Evolutionary conservation across 2,329 filamentous ascomycete species (phyloP).

Genomic region (Nemania abortiva): DNA sequence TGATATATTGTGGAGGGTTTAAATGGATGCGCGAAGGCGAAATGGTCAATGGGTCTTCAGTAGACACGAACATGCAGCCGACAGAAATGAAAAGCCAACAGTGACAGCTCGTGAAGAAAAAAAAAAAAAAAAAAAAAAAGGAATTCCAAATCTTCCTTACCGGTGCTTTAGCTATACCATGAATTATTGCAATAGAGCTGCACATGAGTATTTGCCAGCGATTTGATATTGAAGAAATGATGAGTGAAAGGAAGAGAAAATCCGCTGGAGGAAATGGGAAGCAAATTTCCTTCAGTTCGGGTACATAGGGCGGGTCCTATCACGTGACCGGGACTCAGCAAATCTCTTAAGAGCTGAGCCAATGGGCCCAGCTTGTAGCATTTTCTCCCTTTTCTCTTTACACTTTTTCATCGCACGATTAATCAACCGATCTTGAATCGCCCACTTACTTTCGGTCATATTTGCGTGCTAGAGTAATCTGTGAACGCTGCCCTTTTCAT

Average conservation of each 20-base stretch:
- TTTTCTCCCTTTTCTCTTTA: slow-evolving; percentile 53
- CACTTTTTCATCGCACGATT: slow-evolving; percentile 65
- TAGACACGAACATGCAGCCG: background rate
- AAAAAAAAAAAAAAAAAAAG: background rate
- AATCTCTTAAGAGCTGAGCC: slow-evolving; percentile 9
- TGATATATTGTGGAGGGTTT: slow-evolving; percentile 68
- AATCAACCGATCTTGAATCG: slow-evolving; percentile 69
- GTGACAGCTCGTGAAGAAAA: background rate
- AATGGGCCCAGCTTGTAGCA: background rate
- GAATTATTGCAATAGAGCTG: background rate
- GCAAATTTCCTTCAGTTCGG: slow-evolving; percentile 23
- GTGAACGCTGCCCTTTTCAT: slow-evolving; percentile 47
- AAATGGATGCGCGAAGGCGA: slow-evolving; percentile 4
- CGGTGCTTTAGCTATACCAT: background rate
- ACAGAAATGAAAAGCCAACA: background rate
- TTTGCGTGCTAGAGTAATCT: slow-evolving; percentile 68
- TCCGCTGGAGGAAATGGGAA: background rate
- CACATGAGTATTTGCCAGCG: background rate
- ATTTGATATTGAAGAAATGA: slow-evolving; percentile 12
- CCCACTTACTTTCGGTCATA: slow-evolving; percentile 70
- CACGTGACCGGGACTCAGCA: slow-evolving; percentile 27
- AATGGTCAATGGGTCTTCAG: background rate
- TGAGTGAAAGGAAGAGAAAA: background rate
- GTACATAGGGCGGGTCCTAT: slow-evolving; percentile 19
- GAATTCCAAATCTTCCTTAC: slow-evolving; percentile 8